Base-by-base conservation (phyloP, 2,329 filamentous ascomycete species). In the Cytospora schulzeri region DNA sequence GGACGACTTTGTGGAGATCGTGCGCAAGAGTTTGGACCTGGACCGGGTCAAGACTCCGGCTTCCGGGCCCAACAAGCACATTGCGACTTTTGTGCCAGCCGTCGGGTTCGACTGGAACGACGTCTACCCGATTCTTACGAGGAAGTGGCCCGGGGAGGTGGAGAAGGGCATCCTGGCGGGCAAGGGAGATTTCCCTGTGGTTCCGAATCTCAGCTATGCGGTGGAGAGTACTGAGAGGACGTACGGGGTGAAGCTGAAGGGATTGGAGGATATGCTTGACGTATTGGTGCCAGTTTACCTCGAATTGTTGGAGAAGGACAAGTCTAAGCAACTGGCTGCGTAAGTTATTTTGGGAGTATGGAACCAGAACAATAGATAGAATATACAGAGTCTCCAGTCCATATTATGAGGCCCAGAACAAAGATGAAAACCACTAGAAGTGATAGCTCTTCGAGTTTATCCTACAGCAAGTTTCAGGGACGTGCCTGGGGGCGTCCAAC, bases 111-210 rank as follows among this genome's bases (percentile, higher is more conserved):
- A 33, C 4, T 68, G 66, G 67, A 63, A 66, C 22, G 66, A 67
- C 19, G 22, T 58, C 38, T 61, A 58, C 28, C 38, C 57, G 1
- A 33, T 67, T 7, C 22, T 67, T 8, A 26, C 57, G 51, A 63
- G 53, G 19, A 58, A 51, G 41, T 68, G 67, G 67, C 66, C 67
- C 29, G 54, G 33, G 26, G 65, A 67, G 50, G 63, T 66, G 8
- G 57, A 64, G 54, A 63, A 60, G 56, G 67, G 65, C 0, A 28
- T 67, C 14, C 55, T 68, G 1, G 60, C 57, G 33, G 64, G 59
- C n/a, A 15, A 56, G 4, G 66, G 67, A n/a, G 57, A 67, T 48
- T 66, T 35, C 66, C 66, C 63, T 4, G 35, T 57, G 4, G 67
- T 66, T 51, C 56, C 63, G 12, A 62, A 59, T 8, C 19, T 68